These are phyloP conservation scores for Paecilomyces niveus DNA, from an alignment of 2,329 filamentous ascomycete genomes.

Conservation along the genomic window DNA sequence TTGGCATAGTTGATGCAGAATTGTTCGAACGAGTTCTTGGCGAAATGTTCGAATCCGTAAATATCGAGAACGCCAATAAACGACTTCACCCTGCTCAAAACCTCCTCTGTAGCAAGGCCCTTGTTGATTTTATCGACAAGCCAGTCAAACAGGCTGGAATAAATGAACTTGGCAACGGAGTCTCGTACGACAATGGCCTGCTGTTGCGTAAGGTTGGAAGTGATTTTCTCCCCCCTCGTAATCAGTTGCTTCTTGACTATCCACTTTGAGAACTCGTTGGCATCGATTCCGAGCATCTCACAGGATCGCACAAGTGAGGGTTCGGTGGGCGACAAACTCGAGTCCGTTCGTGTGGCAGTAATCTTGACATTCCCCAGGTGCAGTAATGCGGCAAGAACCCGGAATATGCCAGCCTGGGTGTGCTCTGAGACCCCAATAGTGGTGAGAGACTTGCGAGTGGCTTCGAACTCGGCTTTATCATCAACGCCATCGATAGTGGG, in stretches of 20 bases:
- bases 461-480: conserved; percentile 87
- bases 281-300: conserved; percentile 78
- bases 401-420: conserved; percentile 81
- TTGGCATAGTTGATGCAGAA: conserved; percentile 99
- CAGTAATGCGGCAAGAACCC: conserved; percentile 77
- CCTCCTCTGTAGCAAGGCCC: conserved; percentile 81
- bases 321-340: conserved; percentile 71
- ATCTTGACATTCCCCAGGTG: conserved; percentile 98
- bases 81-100: conserved; percentile 70
- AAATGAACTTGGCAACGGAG: conserved; percentile 97
- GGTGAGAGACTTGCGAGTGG: conserved; percentile 75
- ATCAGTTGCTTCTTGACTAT: conserved; percentile 98
- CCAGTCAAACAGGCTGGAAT: conserved; percentile 98
- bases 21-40: conserved; percentile 99
- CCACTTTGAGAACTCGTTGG: conserved; percentile 87
- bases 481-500: conserved; percentile 91
- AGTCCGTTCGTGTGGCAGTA: conserved; percentile 80
- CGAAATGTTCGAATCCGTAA: conserved; percentile 98
- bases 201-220: conserved; percentile 86
- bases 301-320: conserved; percentile 76
- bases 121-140: conserved; percentile 94
- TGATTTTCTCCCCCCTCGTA: conserved; percentile 94
- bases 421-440: conserved; percentile 75
- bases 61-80: conserved; percentile 99
- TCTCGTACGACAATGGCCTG: conserved; percentile 92